These are phyloP conservation scores for Ophiostoma sp. DNA, from an alignment of 2,329 filamentous ascomycete species.

Conservation along the genomic window DNA sequence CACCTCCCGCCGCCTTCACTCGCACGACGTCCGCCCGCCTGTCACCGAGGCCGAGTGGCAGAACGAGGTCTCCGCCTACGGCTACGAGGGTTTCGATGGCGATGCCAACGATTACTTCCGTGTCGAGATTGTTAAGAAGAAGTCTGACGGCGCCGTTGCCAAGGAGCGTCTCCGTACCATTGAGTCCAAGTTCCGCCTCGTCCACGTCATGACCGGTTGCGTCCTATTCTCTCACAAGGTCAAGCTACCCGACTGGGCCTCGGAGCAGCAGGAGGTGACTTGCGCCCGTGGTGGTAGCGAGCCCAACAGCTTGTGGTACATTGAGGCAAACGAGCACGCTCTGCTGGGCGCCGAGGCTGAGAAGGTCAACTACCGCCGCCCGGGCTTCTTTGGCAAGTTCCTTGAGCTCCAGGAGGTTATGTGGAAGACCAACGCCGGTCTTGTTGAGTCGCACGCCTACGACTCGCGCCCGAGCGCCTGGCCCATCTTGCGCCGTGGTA, in stretches of 20 bases:
- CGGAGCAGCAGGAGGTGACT: conserved; percentile 98
- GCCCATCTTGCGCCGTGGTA: conserved; percentile 88
- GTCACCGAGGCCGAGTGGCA: conserved; percentile 91
- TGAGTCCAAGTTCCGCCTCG: conserved; percentile 91
- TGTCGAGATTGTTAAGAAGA: conserved; percentile 87
- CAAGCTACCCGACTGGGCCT: conserved; percentile 97
- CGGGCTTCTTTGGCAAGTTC: conserved; percentile 97
- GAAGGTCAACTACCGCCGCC: conserved; percentile 93
- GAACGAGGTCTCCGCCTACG: conserved; percentile 94
- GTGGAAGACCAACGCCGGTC: conserved; percentile 97
- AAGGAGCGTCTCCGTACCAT: conserved; percentile 90
- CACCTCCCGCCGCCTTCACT: conserved; percentile 89
- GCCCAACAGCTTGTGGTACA: conserved; percentile 96
- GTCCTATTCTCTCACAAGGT: conserved; percentile 98
- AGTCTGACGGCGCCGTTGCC: conserved; percentile 75
- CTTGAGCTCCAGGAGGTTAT: conserved; percentile 96
- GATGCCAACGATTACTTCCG: conserved; percentile 97
- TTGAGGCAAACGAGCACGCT: conserved; percentile 88
- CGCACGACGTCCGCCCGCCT: conserved; percentile 87
- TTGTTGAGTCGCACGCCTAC: conserved; percentile 97
- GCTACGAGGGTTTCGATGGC: conserved; percentile 93
- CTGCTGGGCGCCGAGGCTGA: conserved; percentile 72
- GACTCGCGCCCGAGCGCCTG: conserved; percentile 92
- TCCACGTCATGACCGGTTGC: conserved; percentile 96
- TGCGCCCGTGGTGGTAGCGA: conserved; percentile 88